These are phyloP conservation scores for Aspergillus cristatus DNA, from an alignment of 495 filamentous ascomycete genomes.

Conservation along the genomic window DNA sequence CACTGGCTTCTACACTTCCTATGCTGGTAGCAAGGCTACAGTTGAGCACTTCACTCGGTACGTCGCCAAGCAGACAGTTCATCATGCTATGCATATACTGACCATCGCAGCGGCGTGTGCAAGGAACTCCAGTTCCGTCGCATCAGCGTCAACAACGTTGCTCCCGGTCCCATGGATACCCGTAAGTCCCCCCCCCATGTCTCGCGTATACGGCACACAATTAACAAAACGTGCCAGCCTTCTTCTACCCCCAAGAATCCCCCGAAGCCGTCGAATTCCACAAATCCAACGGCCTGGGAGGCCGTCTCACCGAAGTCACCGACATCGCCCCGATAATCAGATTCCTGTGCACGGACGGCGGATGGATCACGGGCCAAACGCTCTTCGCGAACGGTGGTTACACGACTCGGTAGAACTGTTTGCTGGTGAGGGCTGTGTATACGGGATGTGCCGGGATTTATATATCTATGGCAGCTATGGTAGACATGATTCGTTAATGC, in stretches of 20 bases:
- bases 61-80: no score
- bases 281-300: constrained; percentile 25
- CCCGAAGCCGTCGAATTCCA: constrained; percentile 25
- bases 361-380: constrained; percentile 34
- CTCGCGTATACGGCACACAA: not conserved
- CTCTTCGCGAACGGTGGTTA: constrained; percentile 34
- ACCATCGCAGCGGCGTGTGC: constrained; percentile 16
- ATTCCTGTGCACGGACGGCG: constrained; percentile 28
- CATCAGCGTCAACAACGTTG: constrained; percentile 29
- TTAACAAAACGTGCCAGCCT: constrained; percentile 11
- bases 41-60: constrained; percentile 34
- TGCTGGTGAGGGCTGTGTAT: no score
- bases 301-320: constrained; percentile 20
- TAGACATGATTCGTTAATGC: no score
- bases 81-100: not conserved
- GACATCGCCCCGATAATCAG: constrained; percentile 30
- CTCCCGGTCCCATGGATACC: constrained; percentile 34
- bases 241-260: constrained; percentile 28
- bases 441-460: no score
- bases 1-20: constrained; percentile 31
- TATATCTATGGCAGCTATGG: no score
- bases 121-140: constrained; percentile 29
- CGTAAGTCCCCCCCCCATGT: constrained; percentile 15
- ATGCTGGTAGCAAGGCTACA: constrained; percentile 29
- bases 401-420: constrained; percentile 25